phyloP scores from a whole-genome alignment of 495 filamentous ascomycete species.

The Podospora conica region DNA sequence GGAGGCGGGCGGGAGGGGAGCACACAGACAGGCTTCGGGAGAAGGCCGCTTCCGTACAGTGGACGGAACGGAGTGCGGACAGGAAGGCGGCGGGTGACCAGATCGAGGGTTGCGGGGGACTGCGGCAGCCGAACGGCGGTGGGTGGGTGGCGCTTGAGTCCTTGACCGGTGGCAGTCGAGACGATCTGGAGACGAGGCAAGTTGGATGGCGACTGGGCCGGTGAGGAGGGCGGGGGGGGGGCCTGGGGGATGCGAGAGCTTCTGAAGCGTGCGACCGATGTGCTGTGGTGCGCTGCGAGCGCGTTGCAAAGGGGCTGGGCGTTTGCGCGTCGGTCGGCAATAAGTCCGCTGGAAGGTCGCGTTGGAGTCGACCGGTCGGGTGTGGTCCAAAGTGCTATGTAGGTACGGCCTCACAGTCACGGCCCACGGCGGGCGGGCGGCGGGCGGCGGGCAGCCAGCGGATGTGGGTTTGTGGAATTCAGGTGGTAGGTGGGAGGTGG shows the following conservation, averaged over 20 bases:
- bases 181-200: not conserved
- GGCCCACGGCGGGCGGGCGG: not conserved
- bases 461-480: not conserved
- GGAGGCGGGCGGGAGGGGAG: not conserved
- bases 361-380: not conserved
- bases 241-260: not conserved
- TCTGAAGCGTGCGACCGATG: not conserved
- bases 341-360: not conserved
- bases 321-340: not conserved
- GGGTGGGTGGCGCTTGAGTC: not conserved
- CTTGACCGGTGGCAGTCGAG: not conserved
- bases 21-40: not conserved
- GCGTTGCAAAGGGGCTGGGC: not conserved
- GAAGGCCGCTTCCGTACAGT: not conserved
- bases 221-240: not conserved
- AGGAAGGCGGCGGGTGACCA: not conserved
- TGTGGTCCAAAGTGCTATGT: not conserved
- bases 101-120: not conserved
- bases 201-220: not conserved
- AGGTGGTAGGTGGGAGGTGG: too few species aligned
- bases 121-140: not conserved
- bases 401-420: not conserved
- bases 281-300: not conserved
- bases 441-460: not conserved
- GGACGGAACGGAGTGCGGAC: not conserved